These are phyloP conservation scores for Sporothrix phasma DNA, from an alignment of 2,329 filamentous ascomycete genomes.

Conservation along the genomic window DNA sequence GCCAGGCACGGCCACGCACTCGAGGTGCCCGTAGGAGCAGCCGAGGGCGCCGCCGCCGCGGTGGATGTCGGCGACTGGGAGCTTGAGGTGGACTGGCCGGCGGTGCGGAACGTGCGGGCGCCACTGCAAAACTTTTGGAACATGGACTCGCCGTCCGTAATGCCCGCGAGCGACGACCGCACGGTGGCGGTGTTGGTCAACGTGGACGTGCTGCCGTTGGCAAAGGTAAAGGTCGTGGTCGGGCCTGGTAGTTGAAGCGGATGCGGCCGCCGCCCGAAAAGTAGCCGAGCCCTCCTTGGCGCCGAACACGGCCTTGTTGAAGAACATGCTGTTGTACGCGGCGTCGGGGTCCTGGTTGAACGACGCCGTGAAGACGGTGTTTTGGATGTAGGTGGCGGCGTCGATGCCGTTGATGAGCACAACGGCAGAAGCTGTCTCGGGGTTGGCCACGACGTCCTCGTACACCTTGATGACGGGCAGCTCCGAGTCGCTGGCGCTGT, in stretches of 20 bases:
- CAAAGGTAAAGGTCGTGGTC: slow-evolving; percentile 29
- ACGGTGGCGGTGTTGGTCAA: slow-evolving; percentile 27
- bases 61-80: neutral
- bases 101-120: neutral
- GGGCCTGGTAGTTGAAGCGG: slow-evolving; percentile 24
- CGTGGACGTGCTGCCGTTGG: slow-evolving; percentile 27
- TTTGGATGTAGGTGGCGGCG: slow-evolving; percentile 30
- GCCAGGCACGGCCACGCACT: slow-evolving; percentile 6
- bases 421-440: slow-evolving; percentile 19
- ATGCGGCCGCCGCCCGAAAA: slow-evolving; percentile 27
- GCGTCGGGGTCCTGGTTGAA: slow-evolving; percentile 26
- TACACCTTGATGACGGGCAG: slow-evolving; percentile 42
- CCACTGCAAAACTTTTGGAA: slow-evolving; percentile 28
- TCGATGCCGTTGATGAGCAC: slow-evolving; percentile 24
- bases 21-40: neutral
- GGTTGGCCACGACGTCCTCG: slow-evolving; percentile 17
- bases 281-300: slow-evolving; percentile 19
- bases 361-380: slow-evolving; percentile 31
- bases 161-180: slow-evolving; percentile 23
- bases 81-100: neutral
- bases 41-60: neutral
- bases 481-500: slow-evolving; percentile 22
- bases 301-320: slow-evolving; percentile 20
- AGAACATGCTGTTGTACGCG: slow-evolving; percentile 33
- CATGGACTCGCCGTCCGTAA: slow-evolving; percentile 27